Evolutionary conservation across 1,139 yeast genomes (phyloP).

Genomic region (Trichomonascaceae sp.): DNA sequence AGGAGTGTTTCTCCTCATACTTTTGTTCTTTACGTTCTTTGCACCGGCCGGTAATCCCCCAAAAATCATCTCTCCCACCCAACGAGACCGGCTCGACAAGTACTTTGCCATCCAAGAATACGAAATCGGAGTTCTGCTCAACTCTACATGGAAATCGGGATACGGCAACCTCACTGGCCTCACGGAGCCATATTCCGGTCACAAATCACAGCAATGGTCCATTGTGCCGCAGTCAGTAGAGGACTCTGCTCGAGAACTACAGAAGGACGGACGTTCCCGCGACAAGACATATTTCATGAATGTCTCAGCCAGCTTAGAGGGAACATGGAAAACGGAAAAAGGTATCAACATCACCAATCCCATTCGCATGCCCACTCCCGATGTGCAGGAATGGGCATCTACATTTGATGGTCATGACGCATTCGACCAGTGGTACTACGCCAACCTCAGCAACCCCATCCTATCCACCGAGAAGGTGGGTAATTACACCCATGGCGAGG

Average conservation of each 20-base stretch:
- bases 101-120: conserved; percentile 25
- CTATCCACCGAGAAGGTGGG: conserved; percentile 10
- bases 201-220: conserved; percentile 33
- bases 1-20: conserved; percentile 15
- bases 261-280: background rate
- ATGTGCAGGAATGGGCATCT: background rate
- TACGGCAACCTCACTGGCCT: conserved; percentile 70
- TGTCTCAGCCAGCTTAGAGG: conserved; percentile 14
- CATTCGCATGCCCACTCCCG: conserved; percentile 13
- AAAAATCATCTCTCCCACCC: conserved; percentile 18
- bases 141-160: conserved; percentile 37
- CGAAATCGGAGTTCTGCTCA: conserved; percentile 26
- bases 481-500: conserved; percentile 12
- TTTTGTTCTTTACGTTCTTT: conserved; percentile 17
- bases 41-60: conserved; percentile 20
- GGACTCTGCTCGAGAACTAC: background rate
- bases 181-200: conserved; percentile 9
- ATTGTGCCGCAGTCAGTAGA: conserved; percentile 45
- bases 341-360: conserved; percentile 9
- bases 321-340: conserved; percentile 12
- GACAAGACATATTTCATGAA: conserved; percentile 11
- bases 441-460: too few species aligned
- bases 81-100: conserved; percentile 16
- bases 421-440: too few species aligned
- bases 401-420: too few species aligned